Evolutionary conservation across 768 basidiomycete genomes (phyloP), one percentile per base, ranked within the genome.

Genomic region (Epithele typhae): DNA sequence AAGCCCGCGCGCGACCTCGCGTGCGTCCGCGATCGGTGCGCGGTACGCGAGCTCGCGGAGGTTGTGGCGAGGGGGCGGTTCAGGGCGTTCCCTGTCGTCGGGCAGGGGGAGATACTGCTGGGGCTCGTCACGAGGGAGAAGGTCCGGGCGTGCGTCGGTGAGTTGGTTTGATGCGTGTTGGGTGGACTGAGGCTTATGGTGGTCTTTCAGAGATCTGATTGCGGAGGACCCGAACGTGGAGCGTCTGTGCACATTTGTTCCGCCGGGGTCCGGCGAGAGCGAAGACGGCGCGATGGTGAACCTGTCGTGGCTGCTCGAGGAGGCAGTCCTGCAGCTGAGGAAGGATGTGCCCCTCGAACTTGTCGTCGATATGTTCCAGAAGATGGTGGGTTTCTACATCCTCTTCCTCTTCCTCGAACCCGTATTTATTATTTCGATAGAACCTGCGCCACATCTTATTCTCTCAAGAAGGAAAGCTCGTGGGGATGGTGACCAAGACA

Each of bases 291-390:
- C 51, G 48, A 23, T 53, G 5, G 27, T 58, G 14, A 60, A 73
- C 48, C 57, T 74, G 18, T 66, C 70, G 1, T 32, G 57, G 0
- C 50, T 68, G 17, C 53, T 73, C 18, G 73, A 75, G 37, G 63
- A 76, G 36, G 72, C 80, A 0, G 65, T 82, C 1, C 68, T 86
- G 40, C 79, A 84, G 49, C 68, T 87, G 45, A 72, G 82, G 27
- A 79, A 82, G 59, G 82, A 84, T 51, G 79, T 83, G 11, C 82
- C 85, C 2, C 74, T 81, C 58, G 84, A 87, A 53, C 67, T 84
- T 9, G 81, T 86, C 12, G 83, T 86, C 22, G 77, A 70, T 55
- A 82, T 83, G 76, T 86, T 86, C 68, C 84, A 84, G 62, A 84
- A 81, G 66, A 63, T 87, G 61, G 85, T 82, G 34, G 41, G 64